Conservation (phyloP, 345 rosid species). For the Microthlaspi erraticum region DNA sequence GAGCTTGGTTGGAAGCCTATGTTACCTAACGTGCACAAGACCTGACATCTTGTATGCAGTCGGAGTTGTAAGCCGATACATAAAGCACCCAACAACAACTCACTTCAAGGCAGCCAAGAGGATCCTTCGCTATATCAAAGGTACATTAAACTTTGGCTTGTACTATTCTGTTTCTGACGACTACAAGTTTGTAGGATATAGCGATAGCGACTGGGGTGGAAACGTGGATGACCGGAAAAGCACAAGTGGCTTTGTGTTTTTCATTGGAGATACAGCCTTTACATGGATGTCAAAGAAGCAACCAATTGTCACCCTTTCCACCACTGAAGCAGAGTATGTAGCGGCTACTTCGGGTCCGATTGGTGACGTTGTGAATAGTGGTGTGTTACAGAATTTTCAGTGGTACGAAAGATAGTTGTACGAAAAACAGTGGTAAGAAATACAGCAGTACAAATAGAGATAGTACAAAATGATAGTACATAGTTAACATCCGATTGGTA, state of each 20-base stretch:
- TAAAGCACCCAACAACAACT: background rate
- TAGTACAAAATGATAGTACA: too few relatives aligned
- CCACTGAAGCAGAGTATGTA: background rate
- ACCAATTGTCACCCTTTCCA: background rate
- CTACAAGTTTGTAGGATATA: constrained; percentile 5
- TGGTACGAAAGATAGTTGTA: too few relatives aligned
- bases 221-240: background rate
- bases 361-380: too few relatives aligned
- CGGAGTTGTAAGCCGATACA: background rate
- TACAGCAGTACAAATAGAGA: too few relatives aligned
- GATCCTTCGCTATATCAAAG: background rate
- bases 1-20: background rate
- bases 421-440: too few relatives aligned
- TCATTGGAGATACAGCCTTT: background rate
- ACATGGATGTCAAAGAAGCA: constrained; percentile 17
- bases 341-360: background rate
- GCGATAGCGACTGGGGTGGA: background rate
- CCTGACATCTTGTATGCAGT: background rate
- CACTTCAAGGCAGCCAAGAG: background rate
- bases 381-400: too few relatives aligned
- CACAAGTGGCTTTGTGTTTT: constrained; percentile 6
- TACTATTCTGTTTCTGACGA: background rate
- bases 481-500: too few relatives aligned
- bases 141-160: background rate
- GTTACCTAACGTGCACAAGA: background rate